A percentile compares a stretch with the other conserved stretches of the same genome.
Conservation (phyloP, 352 stramenopile genomes). For the Phytophthora pseudosyringae region DNA sequence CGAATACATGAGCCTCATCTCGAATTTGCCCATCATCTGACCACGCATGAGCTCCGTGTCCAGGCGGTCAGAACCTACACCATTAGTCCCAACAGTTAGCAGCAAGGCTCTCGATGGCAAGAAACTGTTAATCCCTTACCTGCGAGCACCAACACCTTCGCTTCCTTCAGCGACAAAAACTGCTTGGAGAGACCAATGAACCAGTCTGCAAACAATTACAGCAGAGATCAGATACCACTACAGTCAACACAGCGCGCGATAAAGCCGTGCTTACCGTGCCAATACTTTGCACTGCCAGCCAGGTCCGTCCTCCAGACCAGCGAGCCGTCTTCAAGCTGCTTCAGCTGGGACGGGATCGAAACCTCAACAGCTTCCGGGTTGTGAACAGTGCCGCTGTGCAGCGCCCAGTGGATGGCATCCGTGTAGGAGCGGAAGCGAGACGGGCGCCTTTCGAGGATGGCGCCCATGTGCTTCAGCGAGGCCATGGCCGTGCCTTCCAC, state of each 20-base stretch:
- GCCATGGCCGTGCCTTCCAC: slow-evolving; percentile 88
- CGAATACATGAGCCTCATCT: slow-evolving; percentile 86
- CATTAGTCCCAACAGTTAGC: neutral
- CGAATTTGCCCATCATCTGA: slow-evolving; percentile 93
- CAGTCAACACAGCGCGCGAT: neutral
- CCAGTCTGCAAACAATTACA: slow-evolving; percentile 59
- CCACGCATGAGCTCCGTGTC: slow-evolving; percentile 89
- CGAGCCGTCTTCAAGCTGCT: slow-evolving; percentile 49
- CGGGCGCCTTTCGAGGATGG: slow-evolving; percentile 78
- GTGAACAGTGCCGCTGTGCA: slow-evolving; percentile 76
- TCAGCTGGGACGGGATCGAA: slow-evolving; percentile 85
- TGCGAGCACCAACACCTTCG: slow-evolving; percentile 88
- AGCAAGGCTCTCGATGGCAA: neutral
- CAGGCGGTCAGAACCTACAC: slow-evolving; percentile 73
- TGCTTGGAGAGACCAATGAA: slow-evolving; percentile 86
- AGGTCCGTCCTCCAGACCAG: slow-evolving; percentile 84
- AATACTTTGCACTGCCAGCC: slow-evolving; percentile 74
- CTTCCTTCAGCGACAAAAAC: slow-evolving; percentile 75
- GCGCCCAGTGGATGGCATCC: slow-evolving; percentile 82
- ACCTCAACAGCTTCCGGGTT: slow-evolving; percentile 78
- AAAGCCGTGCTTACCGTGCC: slow-evolving; percentile 55
- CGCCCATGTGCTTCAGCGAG: slow-evolving; percentile 87
- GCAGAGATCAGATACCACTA: slow-evolving; percentile 6
- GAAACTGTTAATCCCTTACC: slow-evolving; percentile 29
- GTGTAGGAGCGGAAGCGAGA: slow-evolving; percentile 66